Evolutionary conservation across 805 yeast genomes (phyloP).

Genomic region (Candida orba): DNA sequence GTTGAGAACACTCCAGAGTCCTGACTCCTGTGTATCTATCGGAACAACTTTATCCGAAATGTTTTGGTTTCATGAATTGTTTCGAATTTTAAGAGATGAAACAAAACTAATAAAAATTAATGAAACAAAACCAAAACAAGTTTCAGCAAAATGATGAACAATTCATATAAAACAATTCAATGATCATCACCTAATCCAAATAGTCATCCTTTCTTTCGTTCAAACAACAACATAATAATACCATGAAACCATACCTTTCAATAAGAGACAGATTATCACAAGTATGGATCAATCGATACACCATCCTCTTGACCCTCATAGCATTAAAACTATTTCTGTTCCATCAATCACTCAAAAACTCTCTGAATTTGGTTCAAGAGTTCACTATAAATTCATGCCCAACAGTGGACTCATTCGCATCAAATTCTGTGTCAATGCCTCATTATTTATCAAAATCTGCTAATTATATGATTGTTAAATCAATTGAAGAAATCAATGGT

Average conservation of each 20-base stretch:
- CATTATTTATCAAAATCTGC: conserved; percentile 49
- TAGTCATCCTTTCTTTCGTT: no score
- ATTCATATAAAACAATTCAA: no score
- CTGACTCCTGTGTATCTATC: no score
- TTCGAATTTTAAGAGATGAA: no score
- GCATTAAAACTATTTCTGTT: conserved; percentile 58
- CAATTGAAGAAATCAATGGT: conserved; percentile 41
- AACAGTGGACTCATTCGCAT: conserved; percentile 33
- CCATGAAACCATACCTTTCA: conserved; percentile 32
- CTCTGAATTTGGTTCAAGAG: conserved; percentile 33
- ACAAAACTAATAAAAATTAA: no score
- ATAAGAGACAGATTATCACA: conserved; percentile 53
- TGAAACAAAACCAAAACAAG: no score
- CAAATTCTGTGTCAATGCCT: conserved; percentile 41
- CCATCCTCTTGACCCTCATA: conserved; percentile 48
- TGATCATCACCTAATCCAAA: no score
- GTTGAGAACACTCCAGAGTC: no score
- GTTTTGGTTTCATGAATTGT: no score
- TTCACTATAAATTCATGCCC: conserved; percentile 40
- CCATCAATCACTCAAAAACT: conserved; percentile 34
- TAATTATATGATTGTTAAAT: conserved; percentile 40
- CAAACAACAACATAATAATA: no score
- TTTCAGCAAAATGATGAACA: no score
- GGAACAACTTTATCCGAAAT: no score
- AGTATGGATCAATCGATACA: conserved; percentile 56